Percentiles rank a stretch among this genome's conserved stretches.
Evolutionary conservation across 1,284 basidiomycete species (phyloP).

Genomic region (Fomitiporia mediterranea): DNA sequence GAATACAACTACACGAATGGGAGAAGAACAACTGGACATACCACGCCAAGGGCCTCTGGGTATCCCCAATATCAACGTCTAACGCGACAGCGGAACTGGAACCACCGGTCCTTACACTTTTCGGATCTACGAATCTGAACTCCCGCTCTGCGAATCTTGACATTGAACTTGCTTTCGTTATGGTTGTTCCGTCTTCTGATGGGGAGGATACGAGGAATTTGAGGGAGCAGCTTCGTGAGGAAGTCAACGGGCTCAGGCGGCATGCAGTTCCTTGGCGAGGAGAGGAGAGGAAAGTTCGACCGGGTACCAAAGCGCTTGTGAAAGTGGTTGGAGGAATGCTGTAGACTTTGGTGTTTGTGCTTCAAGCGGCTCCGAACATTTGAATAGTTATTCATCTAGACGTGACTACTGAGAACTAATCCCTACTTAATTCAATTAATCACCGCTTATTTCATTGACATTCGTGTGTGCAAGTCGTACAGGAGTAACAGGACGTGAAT

Average conservation of each 20-base stretch:
- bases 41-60: conserved; percentile 94
- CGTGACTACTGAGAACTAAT: too few species aligned
- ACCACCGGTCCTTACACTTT: conserved; percentile 73
- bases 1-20: conserved; percentile 62
- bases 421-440: too few species aligned
- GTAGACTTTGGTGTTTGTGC: too few species aligned
- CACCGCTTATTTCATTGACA: too few species aligned
- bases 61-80: conserved; percentile 48
- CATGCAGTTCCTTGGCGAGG: conserved; percentile 55
- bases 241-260: conserved; percentile 42
- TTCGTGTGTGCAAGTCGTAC: too few species aligned
- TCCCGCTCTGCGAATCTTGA: conserved; percentile 88
- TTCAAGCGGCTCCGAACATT: too few species aligned
- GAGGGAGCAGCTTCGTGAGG: conserved; percentile 37
- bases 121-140: conserved; percentile 96
- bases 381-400: too few species aligned
- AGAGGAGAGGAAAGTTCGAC: conserved; percentile 61
- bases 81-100: conserved; percentile 28
- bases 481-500: too few species aligned
- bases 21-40: conserved; percentile 92
- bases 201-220: conserved; percentile 24
- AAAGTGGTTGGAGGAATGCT: conserved; percentile 65
- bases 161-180: conserved; percentile 87
- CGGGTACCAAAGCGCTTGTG: conserved; percentile 65
- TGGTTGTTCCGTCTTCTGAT: conserved; percentile 58